Conservation (phyloP, 2,329 filamentous ascomycete species). For the Ascochyta fabae region DNA sequence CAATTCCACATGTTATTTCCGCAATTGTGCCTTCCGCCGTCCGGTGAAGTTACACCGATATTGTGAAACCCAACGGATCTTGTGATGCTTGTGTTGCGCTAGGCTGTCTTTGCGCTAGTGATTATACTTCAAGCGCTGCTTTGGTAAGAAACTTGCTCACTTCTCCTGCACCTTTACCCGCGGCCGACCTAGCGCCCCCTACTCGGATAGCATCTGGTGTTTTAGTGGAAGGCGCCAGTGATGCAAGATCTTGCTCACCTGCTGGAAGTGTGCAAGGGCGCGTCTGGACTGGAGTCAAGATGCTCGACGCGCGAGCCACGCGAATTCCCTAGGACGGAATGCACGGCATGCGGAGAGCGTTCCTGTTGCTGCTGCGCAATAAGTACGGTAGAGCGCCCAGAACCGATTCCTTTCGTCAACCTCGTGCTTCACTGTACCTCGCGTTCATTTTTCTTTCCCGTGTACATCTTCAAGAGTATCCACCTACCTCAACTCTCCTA, state of each 20-base stretch:
- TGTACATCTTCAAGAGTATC: not conserved
- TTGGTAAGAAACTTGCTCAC: slow-evolving; percentile 45
- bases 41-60: slow-evolving; percentile 5
- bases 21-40: not conserved
- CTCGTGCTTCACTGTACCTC: slow-evolving; percentile 6
- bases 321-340: slow-evolving; percentile 32
- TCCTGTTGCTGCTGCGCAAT: slow-evolving; percentile 27
- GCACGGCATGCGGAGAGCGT: slow-evolving; percentile 31
- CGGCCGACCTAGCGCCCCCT: slow-evolving; percentile 7
- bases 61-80: not conserved
- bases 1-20: not conserved
- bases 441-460: not conserved
- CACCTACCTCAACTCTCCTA: not conserved
- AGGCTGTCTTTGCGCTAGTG: slow-evolving; percentile 26
- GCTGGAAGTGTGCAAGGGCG: slow-evolving; percentile 24
- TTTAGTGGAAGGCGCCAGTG: slow-evolving; percentile 26
- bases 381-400: slow-evolving; percentile 36
- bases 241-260: slow-evolving; percentile 31
- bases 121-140: slow-evolving; percentile 23
- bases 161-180: slow-evolving; percentile 18
- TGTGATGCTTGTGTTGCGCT: slow-evolving; percentile 4
- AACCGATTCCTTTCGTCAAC: not conserved
- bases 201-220: slow-evolving; percentile 14
- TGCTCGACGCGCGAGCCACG: slow-evolving; percentile 32
- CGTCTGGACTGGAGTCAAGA: slow-evolving; percentile 16